Evolutionary conservation across 176 grass and related monocot genomes (phyloP).

Genomic region (Raddia distichophylla): DNA sequence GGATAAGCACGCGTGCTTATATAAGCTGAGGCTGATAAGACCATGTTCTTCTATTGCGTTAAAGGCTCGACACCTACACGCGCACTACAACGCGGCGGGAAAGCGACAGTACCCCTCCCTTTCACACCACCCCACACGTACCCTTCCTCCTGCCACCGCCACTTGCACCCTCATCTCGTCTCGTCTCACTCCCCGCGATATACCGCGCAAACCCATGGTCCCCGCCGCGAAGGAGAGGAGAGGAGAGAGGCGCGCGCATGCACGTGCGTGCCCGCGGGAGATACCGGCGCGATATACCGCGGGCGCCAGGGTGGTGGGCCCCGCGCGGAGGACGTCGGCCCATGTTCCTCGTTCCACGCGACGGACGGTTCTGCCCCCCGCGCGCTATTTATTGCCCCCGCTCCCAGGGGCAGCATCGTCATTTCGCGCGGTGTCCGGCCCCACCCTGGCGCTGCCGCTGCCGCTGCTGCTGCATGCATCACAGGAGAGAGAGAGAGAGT

Average conservation of each 20-base stretch:
- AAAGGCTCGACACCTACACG: too few species aligned
- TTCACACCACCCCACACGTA: not conserved
- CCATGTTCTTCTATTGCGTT: too few species aligned
- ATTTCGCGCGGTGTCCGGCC: conserved; percentile 8
- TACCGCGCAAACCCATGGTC: not conserved
- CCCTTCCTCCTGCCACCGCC: not conserved
- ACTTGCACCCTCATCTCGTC: too few species aligned
- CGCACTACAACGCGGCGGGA: too few species aligned
- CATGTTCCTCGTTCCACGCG: conserved; percentile 38
- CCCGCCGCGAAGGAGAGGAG: not conserved
- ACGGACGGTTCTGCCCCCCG: conserved; percentile 37
- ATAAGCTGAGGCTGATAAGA: too few species aligned
- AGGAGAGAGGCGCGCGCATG: not conserved
- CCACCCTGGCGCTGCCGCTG: too few species aligned
- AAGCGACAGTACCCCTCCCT: conserved; percentile 23
- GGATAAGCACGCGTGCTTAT: too few species aligned
- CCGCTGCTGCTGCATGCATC: not conserved
- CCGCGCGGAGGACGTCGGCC: conserved; percentile 58
- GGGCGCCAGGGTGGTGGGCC: not conserved
- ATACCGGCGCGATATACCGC: conserved; percentile 24
- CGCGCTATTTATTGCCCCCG: not conserved
- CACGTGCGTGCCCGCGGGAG: not conserved
- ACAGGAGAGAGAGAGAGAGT: not conserved
- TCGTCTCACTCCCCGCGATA: not conserved
- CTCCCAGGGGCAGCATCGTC: conserved; percentile 29